Evolutionary conservation across 1,284 basidiomycete genomes (phyloP).

Genomic region (Volvariella volvacea): DNA sequence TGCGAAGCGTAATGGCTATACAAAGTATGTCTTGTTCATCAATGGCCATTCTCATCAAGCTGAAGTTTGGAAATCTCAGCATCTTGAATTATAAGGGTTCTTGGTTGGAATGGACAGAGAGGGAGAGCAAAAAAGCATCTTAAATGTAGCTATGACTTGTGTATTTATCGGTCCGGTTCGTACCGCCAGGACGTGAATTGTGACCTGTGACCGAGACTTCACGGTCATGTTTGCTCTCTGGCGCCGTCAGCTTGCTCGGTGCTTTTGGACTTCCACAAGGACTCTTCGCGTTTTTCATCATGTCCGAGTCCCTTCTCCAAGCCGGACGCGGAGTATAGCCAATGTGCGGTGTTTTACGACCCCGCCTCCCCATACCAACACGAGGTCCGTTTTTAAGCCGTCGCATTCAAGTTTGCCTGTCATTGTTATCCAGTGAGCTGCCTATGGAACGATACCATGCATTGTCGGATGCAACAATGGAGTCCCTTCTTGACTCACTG

Average conservation of each 20-base stretch:
- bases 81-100: constrained; percentile 86
- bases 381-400: constrained; percentile 42
- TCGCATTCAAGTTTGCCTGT: no score
- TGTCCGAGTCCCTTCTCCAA: not conserved
- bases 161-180: not conserved
- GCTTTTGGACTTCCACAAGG: constrained; percentile 13
- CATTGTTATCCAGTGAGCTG: not conserved
- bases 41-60: no score
- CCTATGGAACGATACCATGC: constrained; percentile 66
- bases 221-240: constrained; percentile 21
- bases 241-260: constrained; percentile 18
- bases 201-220: not conserved
- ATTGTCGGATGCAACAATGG: constrained; percentile 81
- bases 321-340: not conserved
- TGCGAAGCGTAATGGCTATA: constrained; percentile 80
- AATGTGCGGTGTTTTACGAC: constrained; percentile 34
- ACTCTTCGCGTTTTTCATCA: constrained; percentile 7
- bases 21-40: constrained; percentile 71
- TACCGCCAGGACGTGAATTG: not conserved
- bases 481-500: constrained; percentile 70
- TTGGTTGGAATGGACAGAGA: constrained; percentile 87
- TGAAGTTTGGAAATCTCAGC: constrained; percentile 29
- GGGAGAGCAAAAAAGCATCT: constrained; percentile 36
- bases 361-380: constrained; percentile 39
- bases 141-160: constrained; percentile 8